Evolutionary conservation across 1,284 basidiomycete species (phyloP).

Genomic region (Cutaneotrichosporon cavernicola): DNA sequence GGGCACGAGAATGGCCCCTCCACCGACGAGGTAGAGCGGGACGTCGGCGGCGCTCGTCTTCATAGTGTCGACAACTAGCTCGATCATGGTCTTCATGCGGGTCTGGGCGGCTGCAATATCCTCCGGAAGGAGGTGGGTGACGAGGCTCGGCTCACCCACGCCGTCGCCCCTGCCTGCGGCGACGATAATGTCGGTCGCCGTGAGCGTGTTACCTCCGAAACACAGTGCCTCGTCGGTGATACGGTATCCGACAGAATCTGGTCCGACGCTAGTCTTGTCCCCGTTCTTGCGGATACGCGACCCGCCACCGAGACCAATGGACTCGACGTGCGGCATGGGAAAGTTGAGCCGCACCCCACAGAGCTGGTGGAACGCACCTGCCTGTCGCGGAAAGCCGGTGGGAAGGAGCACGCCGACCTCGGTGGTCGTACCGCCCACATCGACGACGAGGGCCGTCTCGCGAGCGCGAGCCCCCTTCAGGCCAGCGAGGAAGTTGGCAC

Average conservation of each 20-base stretch:
- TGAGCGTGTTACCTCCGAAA: slow-evolving; percentile 59
- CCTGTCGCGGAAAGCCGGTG: slow-evolving; percentile 44
- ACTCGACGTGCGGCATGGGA: slow-evolving; percentile 39
- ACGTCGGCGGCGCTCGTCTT: slow-evolving; percentile 59
- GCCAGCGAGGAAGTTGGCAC: slow-evolving; percentile 60
- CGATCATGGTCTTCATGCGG: slow-evolving; percentile 58
- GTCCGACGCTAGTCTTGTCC: slow-evolving; percentile 57
- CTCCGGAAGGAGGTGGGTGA: slow-evolving; percentile 41
- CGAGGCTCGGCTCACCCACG: slow-evolving; percentile 53
- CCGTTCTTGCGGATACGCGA: slow-evolving; percentile 35
- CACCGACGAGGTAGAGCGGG: slow-evolving; percentile 42
- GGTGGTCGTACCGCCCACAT: slow-evolving; percentile 61
- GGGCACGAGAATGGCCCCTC: slow-evolving; percentile 49
- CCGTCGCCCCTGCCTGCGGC: slow-evolving; percentile 43
- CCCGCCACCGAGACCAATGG: slow-evolving; percentile 44
- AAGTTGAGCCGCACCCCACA: slow-evolving; percentile 42
- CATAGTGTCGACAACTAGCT: slow-evolving; percentile 59
- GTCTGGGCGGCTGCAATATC: slow-evolving; percentile 46
- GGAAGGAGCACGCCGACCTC: slow-evolving; percentile 25
- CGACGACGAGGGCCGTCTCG: slow-evolving; percentile 59
- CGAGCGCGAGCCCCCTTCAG: slow-evolving; percentile 46
- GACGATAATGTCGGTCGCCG: slow-evolving; percentile 60
- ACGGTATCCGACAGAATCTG: slow-evolving; percentile 61
- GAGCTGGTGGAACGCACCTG: slow-evolving; percentile 33
- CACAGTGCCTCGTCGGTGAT: slow-evolving; percentile 57